Evolutionary conservation across 2,329 filamentous ascomycete genomes (phyloP).

Genomic region (Hysterium pulicare): DNA sequence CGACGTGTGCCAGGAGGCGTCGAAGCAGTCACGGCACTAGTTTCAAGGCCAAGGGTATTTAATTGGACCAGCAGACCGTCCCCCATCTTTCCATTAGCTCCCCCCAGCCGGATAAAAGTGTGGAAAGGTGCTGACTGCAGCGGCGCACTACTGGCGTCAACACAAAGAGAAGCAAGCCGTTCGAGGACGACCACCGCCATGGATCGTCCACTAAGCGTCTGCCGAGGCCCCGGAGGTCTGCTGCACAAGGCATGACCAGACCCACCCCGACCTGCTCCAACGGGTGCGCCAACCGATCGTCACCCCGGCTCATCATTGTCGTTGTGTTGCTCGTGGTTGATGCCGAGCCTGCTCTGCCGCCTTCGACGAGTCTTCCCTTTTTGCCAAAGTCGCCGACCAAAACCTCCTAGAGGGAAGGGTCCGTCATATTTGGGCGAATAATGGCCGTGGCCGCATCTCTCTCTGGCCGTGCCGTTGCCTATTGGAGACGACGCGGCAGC

Average conservation of each 20-base stretch:
- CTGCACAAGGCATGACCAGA: conserved; percentile 7
- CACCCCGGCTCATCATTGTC: conserved; percentile 10
- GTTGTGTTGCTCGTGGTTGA: background rate
- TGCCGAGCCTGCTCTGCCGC: background rate
- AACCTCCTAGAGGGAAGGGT: too few species aligned
- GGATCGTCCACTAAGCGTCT: conserved; percentile 26
- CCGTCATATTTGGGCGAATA: too few species aligned
- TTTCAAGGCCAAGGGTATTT: conserved; percentile 15
- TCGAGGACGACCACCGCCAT: conserved; percentile 3
- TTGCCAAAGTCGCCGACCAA: too few species aligned
- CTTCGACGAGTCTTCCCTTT: too few species aligned
- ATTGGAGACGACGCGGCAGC: background rate
- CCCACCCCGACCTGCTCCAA: background rate
- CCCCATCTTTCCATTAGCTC: conserved; percentile 26
- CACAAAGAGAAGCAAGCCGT: conserved; percentile 3
- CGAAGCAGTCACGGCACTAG: conserved; percentile 18
- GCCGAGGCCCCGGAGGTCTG: conserved; percentile 27
- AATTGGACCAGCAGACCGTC: conserved; percentile 30
- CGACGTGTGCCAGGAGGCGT: conserved; percentile 29
- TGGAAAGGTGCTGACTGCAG: background rate
- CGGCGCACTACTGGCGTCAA: conserved; percentile 18
- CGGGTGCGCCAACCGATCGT: conserved; percentile 18
- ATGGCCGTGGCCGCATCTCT: too few species aligned
- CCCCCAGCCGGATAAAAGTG: conserved; percentile 34
- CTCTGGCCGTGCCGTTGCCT: background rate